Conservation (phyloP, 169 alveolate species). For the Cryptosporidium meleagridis region DNA sequence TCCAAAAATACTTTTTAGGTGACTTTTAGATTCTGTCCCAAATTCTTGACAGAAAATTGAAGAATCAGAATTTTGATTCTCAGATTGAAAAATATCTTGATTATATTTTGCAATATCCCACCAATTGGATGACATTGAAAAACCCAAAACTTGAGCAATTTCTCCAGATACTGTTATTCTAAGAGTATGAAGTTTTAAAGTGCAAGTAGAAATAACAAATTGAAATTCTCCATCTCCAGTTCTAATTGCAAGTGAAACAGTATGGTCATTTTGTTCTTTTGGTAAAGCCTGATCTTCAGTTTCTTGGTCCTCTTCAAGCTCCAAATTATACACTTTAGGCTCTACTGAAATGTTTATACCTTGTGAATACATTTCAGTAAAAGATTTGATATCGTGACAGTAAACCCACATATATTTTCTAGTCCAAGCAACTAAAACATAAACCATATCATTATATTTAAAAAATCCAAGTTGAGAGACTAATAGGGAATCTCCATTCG, state of each 20-base stretch:
- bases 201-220: slow-evolving; percentile 9
- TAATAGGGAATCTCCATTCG: not conserved
- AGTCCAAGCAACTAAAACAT: slow-evolving; percentile 49
- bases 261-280: not conserved
- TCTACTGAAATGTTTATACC: slow-evolving; percentile 51
- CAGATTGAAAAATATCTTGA: not conserved
- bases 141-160: not conserved
- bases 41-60: not conserved
- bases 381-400: slow-evolving; percentile 57
- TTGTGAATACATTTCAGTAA: slow-evolving; percentile 41
- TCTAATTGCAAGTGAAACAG: slow-evolving; percentile 35
- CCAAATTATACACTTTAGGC: slow-evolving; percentile 51
- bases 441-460: slow-evolving; percentile 23
- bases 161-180: slow-evolving; percentile 21
- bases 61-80: not conserved
- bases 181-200: slow-evolving; percentile 21
- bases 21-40: not conserved
- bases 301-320: not conserved
- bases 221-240: slow-evolving; percentile 51
- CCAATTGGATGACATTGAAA: slow-evolving; percentile 62
- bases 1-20: slow-evolving; percentile 1
- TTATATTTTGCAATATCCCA: slow-evolving; percentile 62
- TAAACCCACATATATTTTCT: slow-evolving; percentile 56
- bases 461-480: slow-evolving; percentile 41
- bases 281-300: not conserved